Conservation (phyloP, 2,329 filamentous ascomycete genomes). For the Trichoderma sp. region DNA sequence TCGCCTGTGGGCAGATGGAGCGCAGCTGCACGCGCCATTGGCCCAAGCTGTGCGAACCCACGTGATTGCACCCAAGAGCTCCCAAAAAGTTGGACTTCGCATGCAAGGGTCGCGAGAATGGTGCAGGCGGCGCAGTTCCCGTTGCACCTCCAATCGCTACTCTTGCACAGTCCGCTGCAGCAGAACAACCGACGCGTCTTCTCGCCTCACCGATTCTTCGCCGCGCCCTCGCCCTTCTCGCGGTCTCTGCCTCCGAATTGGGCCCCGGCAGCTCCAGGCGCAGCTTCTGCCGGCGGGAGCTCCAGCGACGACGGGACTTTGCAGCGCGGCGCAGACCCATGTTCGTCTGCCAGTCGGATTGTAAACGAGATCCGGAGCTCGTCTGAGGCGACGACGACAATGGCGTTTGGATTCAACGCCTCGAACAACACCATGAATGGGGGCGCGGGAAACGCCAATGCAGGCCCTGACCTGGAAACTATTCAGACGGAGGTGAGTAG, state of each 20-base stretch:
- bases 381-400: conserved; percentile 36
- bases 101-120: conserved; percentile 26
- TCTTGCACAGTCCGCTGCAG: conserved; percentile 7
- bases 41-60: conserved; percentile 30
- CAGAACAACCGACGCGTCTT: conserved; percentile 10
- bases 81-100: conserved; percentile 29
- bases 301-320: conserved; percentile 18
- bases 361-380: conserved; percentile 20
- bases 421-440: conserved; percentile 48
- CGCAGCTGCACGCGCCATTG: conserved; percentile 15
- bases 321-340: conserved; percentile 14
- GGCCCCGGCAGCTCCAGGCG: neutral
- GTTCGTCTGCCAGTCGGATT: neutral
- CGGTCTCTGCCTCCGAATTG: conserved; percentile 6
- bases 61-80: conserved; percentile 33
- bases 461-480: conserved; percentile 70
- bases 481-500: conserved; percentile 74
- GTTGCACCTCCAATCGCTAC: conserved; percentile 4
- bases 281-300: conserved; percentile 14
- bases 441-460: conserved; percentile 41
- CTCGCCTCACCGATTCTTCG: neutral
- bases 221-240: conserved; percentile 7
- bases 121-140: conserved; percentile 17
- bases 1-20: conserved; percentile 23
- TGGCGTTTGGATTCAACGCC: conserved; percentile 67